Conservation (phyloP, 2,329 filamentous ascomycete genomes). For the Penicillium sp. region DNA sequence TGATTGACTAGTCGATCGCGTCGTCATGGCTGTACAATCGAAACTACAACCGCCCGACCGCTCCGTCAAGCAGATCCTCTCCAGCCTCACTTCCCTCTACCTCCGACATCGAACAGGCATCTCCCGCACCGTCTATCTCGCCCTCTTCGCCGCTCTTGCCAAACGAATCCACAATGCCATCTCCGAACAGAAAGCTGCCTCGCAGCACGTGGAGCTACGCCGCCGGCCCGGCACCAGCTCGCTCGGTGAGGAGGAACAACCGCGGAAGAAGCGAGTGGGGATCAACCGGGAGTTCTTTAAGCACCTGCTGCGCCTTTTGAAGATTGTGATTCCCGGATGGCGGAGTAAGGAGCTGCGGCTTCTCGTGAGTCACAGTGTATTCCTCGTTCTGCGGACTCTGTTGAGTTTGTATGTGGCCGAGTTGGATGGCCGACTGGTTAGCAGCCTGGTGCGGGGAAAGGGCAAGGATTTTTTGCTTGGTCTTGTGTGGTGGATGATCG, state of each 20-base stretch:
- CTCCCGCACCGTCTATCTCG: constrained; percentile 79
- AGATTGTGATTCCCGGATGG: constrained; percentile 89
- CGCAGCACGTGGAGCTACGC: constrained; percentile 65
- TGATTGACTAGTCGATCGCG: constrained; percentile 21
- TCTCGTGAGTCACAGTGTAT: constrained; percentile 87
- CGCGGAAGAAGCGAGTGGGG: constrained; percentile 75
- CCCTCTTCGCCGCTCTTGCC: constrained; percentile 74
- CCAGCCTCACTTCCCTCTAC: constrained; percentile 71
- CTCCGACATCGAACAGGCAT: constrained; percentile 77
- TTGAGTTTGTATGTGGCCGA: constrained; percentile 96
- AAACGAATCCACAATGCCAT: constrained; percentile 91
- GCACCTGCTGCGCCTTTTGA: constrained; percentile 73
- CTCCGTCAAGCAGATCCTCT: constrained; percentile 65
- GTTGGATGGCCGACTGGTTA: constrained; percentile 91
- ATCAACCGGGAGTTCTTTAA: constrained; percentile 85
- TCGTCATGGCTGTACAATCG: constrained; percentile 71
- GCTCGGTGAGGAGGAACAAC: constrained; percentile 34
- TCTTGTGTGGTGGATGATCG: constrained; percentile 97
- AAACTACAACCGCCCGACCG: constrained; percentile 68
- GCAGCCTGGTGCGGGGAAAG: constrained; percentile 85
- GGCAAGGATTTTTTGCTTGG: constrained; percentile 86
- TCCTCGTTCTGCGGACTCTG: constrained; percentile 84
- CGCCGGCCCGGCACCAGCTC: constrained; percentile 52
- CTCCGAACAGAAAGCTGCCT: constrained; percentile 86
- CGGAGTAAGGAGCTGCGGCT: constrained; percentile 83